phyloP scores from a whole-genome alignment of 306 rosid genomes.

The Abrus precatorius region DNA sequence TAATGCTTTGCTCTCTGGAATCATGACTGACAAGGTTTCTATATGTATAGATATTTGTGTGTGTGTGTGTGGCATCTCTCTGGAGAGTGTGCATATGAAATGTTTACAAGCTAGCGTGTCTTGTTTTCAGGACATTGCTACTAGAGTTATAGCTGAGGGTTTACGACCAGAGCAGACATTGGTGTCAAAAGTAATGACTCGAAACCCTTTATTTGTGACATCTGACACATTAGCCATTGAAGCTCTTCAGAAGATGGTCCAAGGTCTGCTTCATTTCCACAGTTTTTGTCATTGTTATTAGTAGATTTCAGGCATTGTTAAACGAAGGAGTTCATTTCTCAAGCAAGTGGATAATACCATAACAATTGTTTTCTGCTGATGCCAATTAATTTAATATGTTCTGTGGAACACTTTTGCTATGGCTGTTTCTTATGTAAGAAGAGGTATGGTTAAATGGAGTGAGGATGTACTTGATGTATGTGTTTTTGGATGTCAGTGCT shows the following conservation, averaged over 20 bases:
- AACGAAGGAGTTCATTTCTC: constrained; percentile 13
- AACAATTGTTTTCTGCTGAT: constrained; percentile 1
- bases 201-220: constrained; percentile 83
- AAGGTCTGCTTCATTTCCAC: constrained; percentile 61
- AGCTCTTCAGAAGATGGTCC: constrained; percentile 94
- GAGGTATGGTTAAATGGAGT: constrained; percentile 17
- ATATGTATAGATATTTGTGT: neutral
- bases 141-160: constrained; percentile 92
- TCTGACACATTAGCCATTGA: constrained; percentile 86
- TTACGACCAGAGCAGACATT: constrained; percentile 87
- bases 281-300: constrained; percentile 12
- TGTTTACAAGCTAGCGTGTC: constrained; percentile 46
- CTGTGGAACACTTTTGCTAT: constrained; percentile 23
- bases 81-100: neutral
- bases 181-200: constrained; percentile 89
- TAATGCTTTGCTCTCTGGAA: constrained; percentile 93
- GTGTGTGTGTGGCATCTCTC: neutral
- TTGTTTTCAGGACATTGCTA: constrained; percentile 74
- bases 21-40: constrained; percentile 89
- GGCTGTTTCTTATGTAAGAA: neutral
- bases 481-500: constrained; percentile 9
- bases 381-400: neutral
- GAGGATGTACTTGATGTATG: constrained; percentile 29
- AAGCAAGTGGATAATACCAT: neutral
- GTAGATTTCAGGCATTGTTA: constrained; percentile 2